Conservation (phyloP, 352 stramenopile genomes). For the Globisporangium rhizosaccharum region DNA sequence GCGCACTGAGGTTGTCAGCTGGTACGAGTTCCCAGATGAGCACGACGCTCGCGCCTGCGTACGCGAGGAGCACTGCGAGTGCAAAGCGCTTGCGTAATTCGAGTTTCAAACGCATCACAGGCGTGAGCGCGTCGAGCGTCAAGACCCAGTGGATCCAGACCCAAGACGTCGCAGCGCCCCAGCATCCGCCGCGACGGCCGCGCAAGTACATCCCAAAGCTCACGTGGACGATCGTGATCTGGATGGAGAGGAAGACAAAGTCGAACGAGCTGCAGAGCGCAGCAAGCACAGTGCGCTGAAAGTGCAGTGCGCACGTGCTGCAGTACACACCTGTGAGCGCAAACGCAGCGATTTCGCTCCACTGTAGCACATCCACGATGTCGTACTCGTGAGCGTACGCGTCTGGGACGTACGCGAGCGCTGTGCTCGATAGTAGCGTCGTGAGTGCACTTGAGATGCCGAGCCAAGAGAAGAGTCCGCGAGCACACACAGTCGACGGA, state of each 20-base stretch:
- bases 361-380: not conserved
- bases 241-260: conserved; percentile 12
- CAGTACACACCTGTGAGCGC: not conserved
- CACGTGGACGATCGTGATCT: conserved; percentile 5
- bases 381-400: not conserved
- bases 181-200: conserved; percentile 1
- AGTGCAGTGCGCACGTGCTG: not conserved
- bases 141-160: conserved; percentile 14
- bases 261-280: conserved; percentile 15
- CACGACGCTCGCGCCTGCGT: not conserved
- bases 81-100: conserved; percentile 6
- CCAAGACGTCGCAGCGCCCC: not conserved
- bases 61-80: not conserved
- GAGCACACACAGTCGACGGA: not conserved
- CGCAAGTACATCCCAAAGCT: conserved; percentile 12
- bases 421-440: not conserved
- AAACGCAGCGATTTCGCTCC: not conserved
- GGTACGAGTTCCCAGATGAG: conserved; percentile 5
- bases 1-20: not conserved
- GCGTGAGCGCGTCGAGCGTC: conserved; percentile 7
- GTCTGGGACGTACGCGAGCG: not conserved
- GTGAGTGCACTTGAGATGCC: not conserved
- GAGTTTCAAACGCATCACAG: conserved; percentile 6
- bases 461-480: not conserved
- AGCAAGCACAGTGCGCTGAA: not conserved